A percentile compares a stretch with the other conserved stretches of the same genome.
Evolutionary conservation across 2,329 filamentous ascomycete genomes (phyloP).

Genomic region (Tolypocladium ophioglossoides): DNA sequence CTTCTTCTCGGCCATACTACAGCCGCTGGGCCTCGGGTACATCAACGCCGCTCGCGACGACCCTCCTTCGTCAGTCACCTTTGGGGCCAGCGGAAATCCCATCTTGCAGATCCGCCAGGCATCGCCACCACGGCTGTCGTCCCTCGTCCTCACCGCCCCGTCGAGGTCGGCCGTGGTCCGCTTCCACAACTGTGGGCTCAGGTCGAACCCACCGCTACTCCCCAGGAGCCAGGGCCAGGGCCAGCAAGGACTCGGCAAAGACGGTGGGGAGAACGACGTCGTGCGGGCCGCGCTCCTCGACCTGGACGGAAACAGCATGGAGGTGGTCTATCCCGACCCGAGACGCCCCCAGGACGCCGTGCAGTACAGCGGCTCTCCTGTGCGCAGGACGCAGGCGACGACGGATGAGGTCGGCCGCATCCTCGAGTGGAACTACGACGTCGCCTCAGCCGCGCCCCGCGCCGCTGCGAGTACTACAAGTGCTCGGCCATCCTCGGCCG

Average conservation of each 20-base stretch:
- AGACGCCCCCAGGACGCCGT: constrained; percentile 15
- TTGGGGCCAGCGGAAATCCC: constrained; percentile 24
- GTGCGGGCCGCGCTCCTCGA: constrained; percentile 54
- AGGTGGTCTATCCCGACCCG: constrained; percentile 50
- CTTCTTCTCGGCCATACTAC: constrained; percentile 71
- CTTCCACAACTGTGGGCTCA: constrained; percentile 61
- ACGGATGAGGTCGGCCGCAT: constrained; percentile 25
- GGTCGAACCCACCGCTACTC: constrained; percentile 43
- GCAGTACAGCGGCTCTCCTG: constrained; percentile 21
- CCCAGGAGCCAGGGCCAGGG: constrained; percentile 12
- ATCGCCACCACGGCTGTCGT: constrained; percentile 27
- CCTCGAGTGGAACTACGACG: constrained; percentile 39
- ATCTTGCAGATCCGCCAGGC: constrained; percentile 36
- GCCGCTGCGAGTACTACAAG: background rate
- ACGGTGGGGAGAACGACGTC: constrained; percentile 4
- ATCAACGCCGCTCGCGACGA: constrained; percentile 6
- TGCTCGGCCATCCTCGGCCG: background rate
- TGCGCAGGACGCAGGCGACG: constrained; percentile 25
- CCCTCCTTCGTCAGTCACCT: constrained; percentile 27
- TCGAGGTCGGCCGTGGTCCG: constrained; percentile 55
- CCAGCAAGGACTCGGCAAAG: background rate
- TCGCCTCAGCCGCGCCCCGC: constrained; percentile 6
- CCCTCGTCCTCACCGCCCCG: constrained; percentile 57
- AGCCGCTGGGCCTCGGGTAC: constrained; percentile 67
- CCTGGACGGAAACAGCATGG: constrained; percentile 75